A percentile compares a stretch with the other conserved stretches of the same genome.
phyloP scores from a whole-genome alignment of 441 rosid species.

The Adansonia grandidieri region DNA sequence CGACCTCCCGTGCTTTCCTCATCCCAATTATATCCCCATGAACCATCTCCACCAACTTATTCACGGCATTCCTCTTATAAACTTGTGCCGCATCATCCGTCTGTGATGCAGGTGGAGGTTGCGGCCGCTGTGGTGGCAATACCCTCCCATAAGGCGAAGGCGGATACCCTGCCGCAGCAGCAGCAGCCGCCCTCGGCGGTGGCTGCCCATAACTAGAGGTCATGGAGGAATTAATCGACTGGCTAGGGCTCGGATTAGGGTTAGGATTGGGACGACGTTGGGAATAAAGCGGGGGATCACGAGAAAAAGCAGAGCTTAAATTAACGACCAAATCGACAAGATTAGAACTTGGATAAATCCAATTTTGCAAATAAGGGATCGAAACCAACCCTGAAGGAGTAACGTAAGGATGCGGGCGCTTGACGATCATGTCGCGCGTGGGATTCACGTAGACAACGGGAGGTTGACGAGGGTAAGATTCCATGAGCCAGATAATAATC shows the following conservation, averaged over 20 bases:
- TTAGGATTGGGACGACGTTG: constrained; percentile 66
- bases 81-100: constrained; percentile 80
- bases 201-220: constrained; percentile 41
- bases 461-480: constrained; percentile 87
- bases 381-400: constrained; percentile 92
- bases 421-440: constrained; percentile 94
- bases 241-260: background rate
- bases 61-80: constrained; percentile 64
- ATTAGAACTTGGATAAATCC: constrained; percentile 90
- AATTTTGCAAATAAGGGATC: constrained; percentile 69
- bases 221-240: constrained; percentile 22
- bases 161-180: constrained; percentile 44
- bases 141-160: constrained; percentile 59
- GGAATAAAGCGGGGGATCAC: constrained; percentile 89
- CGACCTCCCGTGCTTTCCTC: constrained; percentile 77
- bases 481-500: constrained; percentile 79
- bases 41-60: constrained; percentile 72
- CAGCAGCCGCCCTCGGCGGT: constrained; percentile 26
- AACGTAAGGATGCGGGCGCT: constrained; percentile 77
- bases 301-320: constrained; percentile 57
- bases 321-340: constrained; percentile 72
- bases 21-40: constrained; percentile 64
- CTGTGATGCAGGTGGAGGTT: constrained; percentile 40
- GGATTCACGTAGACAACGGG: constrained; percentile 92
- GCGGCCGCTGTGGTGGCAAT: constrained; percentile 44